Conservation (phyloP, 345 rosid genomes). For the Citrus unshiu region DNA sequence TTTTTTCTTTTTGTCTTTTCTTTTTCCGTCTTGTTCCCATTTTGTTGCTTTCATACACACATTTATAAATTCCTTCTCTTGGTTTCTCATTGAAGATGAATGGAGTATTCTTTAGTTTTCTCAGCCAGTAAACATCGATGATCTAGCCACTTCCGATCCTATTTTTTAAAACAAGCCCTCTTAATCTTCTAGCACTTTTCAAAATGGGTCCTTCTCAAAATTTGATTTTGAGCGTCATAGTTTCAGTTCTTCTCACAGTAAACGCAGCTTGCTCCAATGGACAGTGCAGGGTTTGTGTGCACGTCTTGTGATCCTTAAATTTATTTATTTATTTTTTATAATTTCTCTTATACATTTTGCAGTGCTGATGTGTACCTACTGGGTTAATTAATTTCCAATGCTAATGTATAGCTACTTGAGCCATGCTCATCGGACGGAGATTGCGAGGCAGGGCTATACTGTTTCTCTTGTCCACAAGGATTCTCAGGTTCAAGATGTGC, state of each 20-base stretch:
- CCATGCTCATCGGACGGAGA: conserved; percentile 53
- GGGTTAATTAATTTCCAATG: not conserved
- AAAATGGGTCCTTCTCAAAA: conserved; percentile 25
- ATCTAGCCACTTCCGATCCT: not conserved
- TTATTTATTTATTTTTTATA: not conserved
- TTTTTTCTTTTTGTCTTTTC: not conserved
- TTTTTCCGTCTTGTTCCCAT: not conserved
- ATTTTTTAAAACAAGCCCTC: not conserved
- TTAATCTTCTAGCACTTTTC: not conserved
- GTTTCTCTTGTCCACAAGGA: conserved; percentile 48
- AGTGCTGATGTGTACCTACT: too few relatives aligned
- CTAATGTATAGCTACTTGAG: conserved; percentile 38
- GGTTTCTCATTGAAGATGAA: not conserved
- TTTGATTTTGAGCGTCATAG: conserved; percentile 13
- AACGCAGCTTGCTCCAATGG: conserved; percentile 43
- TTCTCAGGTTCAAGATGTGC: conserved; percentile 55
- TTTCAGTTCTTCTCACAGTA: conserved; percentile 15
- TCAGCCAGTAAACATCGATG: conserved; percentile 12
- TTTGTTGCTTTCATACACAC: conserved; percentile 12
- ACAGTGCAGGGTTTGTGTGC: conserved; percentile 44
- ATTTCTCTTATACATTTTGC: not conserved
- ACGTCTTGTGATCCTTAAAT: not conserved
- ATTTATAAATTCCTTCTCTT: not conserved
- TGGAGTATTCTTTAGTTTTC: conserved; percentile 21
- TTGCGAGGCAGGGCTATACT: conserved; percentile 57